phyloP scores from a whole-genome alignment of 1,284 basidiomycete genomes.

The Microbotryum intermedium region DNA sequence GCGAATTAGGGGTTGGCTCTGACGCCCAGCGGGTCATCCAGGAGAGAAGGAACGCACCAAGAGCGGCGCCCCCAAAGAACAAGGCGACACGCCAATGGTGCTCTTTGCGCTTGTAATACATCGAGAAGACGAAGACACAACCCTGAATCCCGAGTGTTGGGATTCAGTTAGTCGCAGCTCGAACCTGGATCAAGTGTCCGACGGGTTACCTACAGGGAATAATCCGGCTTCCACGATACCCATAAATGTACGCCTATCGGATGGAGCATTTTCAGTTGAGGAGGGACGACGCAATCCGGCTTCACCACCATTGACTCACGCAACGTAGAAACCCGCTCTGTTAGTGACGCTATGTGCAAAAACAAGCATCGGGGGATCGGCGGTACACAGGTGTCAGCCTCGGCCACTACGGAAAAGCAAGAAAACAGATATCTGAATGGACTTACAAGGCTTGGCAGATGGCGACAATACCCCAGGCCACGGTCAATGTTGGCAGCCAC shows the following conservation, averaged over 20 bases:
- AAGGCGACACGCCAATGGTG: constrained; percentile 55
- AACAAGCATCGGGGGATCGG: background rate
- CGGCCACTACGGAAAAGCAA: background rate
- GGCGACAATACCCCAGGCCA: constrained; percentile 55
- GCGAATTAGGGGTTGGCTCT: too few relatives aligned
- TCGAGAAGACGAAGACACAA: constrained; percentile 53
- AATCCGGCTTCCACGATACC: constrained; percentile 52
- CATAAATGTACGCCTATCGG: too few relatives aligned
- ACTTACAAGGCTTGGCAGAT: constrained; percentile 55
- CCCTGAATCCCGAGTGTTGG: constrained; percentile 42
- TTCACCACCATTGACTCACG: constrained; percentile 44
- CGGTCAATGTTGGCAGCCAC: constrained; percentile 54
- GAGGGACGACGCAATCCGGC: constrained; percentile 3
- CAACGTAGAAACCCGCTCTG: constrained; percentile 50
- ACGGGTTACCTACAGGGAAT: constrained; percentile 12
- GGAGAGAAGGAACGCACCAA: too few relatives aligned
- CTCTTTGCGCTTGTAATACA: constrained; percentile 53
- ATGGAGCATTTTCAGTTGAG: background rate
- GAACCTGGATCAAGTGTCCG: background rate
- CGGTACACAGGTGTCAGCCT: background rate
- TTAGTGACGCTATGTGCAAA: constrained; percentile 46
- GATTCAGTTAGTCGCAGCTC: background rate
- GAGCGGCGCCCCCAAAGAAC: constrained; percentile 51
- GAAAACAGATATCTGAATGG: too few relatives aligned
- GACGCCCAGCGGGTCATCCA: too few relatives aligned